These are phyloP conservation scores for Phyllostachys edulis DNA, from an alignment of 176 grass and related monocot species.

Conservation along the genomic window DNA sequence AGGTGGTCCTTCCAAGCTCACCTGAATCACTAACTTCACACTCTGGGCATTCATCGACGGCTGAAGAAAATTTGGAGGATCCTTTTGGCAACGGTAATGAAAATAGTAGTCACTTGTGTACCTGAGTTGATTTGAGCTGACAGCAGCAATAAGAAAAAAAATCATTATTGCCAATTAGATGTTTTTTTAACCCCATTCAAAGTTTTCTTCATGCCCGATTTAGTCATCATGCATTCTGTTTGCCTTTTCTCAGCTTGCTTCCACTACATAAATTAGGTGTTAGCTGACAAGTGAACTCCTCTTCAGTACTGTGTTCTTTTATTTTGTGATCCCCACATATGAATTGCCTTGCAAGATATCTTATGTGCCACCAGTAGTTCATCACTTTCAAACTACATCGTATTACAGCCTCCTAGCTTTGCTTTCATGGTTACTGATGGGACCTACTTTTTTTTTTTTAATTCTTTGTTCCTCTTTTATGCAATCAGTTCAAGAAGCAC, in stretches of 20 bases:
- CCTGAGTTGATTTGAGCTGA: background rate
- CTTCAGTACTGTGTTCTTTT: background rate
- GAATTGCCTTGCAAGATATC: slow-evolving; percentile 11
- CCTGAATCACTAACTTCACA: slow-evolving; percentile 39
- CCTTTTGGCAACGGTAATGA: slow-evolving; percentile 35
- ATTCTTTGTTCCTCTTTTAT: background rate
- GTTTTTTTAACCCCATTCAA: background rate
- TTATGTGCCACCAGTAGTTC: background rate
- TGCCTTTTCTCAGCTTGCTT: background rate
- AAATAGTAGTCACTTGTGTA: background rate
- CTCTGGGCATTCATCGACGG: background rate
- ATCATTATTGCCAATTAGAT: background rate
- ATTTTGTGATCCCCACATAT: slow-evolving; percentile 1
- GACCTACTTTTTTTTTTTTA: background rate
- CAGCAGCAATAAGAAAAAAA: background rate
- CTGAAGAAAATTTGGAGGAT: slow-evolving; percentile 26
- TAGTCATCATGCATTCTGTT: background rate
- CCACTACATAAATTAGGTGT: background rate
- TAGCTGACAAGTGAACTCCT: background rate
- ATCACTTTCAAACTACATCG: background rate
- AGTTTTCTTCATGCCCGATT: background rate
- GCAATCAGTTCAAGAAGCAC: slow-evolving; percentile 31
- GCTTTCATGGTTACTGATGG: slow-evolving; percentile 15
- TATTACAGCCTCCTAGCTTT: background rate
- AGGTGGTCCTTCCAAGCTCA: slow-evolving; percentile 44